A percentile compares a stretch with the other conserved stretches of the same genome.
These are phyloP conservation scores for Leptoxyphium fumago DNA, from an alignment of 2,329 filamentous ascomycete genomes.

Conservation along the genomic window DNA sequence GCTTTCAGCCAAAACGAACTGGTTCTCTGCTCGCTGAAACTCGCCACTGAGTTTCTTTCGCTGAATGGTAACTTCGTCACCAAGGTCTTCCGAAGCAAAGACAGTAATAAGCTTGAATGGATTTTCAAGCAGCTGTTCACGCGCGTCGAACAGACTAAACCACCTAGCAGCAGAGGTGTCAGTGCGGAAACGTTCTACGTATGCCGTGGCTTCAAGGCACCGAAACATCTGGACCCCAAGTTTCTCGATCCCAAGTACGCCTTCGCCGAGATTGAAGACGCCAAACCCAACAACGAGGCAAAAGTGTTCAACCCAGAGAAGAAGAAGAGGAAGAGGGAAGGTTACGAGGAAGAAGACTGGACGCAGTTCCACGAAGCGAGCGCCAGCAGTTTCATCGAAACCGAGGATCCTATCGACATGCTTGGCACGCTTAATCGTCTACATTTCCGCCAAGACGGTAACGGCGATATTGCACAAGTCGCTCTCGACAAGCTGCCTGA, in stretches of 20 bases:
- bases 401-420: constrained; percentile 81
- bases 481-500: constrained; percentile 76
- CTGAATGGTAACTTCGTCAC: constrained; percentile 90
- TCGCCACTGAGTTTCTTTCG: constrained; percentile 83
- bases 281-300: constrained; percentile 86
- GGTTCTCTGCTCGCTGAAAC: constrained; percentile 75
- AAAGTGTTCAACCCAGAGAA: constrained; percentile 95
- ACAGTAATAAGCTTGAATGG: constrained; percentile 92
- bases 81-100: constrained; percentile 93
- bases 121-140: constrained; percentile 93
- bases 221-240: constrained; percentile 80
- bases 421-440: constrained; percentile 75
- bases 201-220: constrained; percentile 86
- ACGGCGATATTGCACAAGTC: constrained; percentile 63
- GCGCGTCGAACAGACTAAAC: constrained; percentile 94
- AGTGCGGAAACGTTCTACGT: constrained; percentile 98
- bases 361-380: constrained; percentile 80
- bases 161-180: constrained; percentile 86
- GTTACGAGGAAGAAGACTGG: constrained; percentile 93
- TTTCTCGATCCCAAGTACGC: constrained; percentile 82
- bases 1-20: constrained; percentile 95
- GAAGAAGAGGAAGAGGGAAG: constrained; percentile 94
- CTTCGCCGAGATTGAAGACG: constrained; percentile 78
- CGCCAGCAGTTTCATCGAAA: constrained; percentile 88
- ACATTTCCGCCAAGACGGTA: constrained; percentile 65